Evolutionary conservation across 306 rosid genomes (phyloP).

Genomic region (Acacia melanoxylon): DNA sequence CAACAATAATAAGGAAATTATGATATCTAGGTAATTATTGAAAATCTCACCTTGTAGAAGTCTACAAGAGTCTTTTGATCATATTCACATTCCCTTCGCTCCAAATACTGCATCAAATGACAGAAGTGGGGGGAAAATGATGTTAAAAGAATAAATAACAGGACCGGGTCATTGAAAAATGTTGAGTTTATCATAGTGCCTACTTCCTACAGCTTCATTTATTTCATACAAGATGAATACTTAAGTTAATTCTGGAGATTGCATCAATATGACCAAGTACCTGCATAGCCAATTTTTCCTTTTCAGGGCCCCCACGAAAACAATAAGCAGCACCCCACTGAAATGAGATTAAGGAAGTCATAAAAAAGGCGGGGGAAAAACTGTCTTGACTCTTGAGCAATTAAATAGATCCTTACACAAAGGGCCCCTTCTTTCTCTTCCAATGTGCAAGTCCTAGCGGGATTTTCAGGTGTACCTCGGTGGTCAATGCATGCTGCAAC

Average conservation of each 20-base stretch:
- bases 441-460: conserved; percentile 92
- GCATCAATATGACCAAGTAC: conserved; percentile 38
- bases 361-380: not conserved
- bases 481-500: conserved; percentile 88
- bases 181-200: not conserved
- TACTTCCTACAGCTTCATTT: not conserved
- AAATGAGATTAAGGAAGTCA: conserved; percentile 15
- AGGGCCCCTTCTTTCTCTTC: conserved; percentile 71
- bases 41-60: conserved; percentile 61
- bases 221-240: not conserved
- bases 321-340: conserved; percentile 96
- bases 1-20: not conserved
- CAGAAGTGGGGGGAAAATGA: no score
- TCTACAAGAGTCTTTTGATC: conserved; percentile 52
- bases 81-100: conserved; percentile 80
- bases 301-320: conserved; percentile 81
- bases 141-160: not conserved
- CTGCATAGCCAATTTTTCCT: conserved; percentile 81
- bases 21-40: not conserved
- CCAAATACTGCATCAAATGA: conserved; percentile 66
- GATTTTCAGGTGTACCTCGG: conserved; percentile 86
- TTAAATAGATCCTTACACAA: conserved; percentile 60
- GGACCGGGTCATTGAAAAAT: not conserved
- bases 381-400: not conserved
- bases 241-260: not conserved